Evolutionary conservation across 1,284 basidiomycete species (phyloP), one percentile per base, ranked within the genome.

Genomic region (Fomitopsis schrenkii): DNA sequence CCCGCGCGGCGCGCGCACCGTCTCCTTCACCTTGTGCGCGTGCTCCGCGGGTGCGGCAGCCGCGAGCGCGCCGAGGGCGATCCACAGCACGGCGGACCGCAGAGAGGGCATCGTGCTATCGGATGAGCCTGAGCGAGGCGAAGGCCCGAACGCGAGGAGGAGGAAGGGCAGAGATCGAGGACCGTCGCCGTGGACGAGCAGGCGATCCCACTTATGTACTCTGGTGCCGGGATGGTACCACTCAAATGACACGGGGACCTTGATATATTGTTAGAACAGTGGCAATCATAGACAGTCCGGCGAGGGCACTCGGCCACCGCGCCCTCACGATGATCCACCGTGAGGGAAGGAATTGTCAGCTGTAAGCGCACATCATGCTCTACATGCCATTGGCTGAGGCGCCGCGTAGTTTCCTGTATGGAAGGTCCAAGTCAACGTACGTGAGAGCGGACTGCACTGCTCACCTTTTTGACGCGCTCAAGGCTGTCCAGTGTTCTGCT

Each of bases 1-100:
- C 56, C 80, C 81, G 41, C 71, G 75, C 48, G 87, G 85, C 40
- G 79, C 72, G 2, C 63, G 40, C 62, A 85, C 69, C 60, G 67
- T 73, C 65, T 81, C 79, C 69, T 81, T 81, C 67, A 81, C 65
- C 62, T 69, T 74, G 61, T 69, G 66, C 28, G 60, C 56, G 40
- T 59, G 50, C 45, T 63, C 63, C 50, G 59, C 63, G 53, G 71
- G 71, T 12, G 69, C 62, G 5, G 72, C 72, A 44, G 45, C 50
- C 2, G 62, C 66, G 22, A 64, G 48, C 14, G 63, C 55, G 58
- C 63, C 62, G 48, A 72, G 64, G 12, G 30, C 28, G 28, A 26
- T 26, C 28, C 26, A 50, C 12, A 50, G 28, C 28, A 50, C 15
- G 28, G 9, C 48, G 28, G 48, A 50, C 48, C 28, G 48, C 28